phyloP scores from a whole-genome alignment of 2,329 filamentous ascomycete species.

The Hysterium pulicare region DNA sequence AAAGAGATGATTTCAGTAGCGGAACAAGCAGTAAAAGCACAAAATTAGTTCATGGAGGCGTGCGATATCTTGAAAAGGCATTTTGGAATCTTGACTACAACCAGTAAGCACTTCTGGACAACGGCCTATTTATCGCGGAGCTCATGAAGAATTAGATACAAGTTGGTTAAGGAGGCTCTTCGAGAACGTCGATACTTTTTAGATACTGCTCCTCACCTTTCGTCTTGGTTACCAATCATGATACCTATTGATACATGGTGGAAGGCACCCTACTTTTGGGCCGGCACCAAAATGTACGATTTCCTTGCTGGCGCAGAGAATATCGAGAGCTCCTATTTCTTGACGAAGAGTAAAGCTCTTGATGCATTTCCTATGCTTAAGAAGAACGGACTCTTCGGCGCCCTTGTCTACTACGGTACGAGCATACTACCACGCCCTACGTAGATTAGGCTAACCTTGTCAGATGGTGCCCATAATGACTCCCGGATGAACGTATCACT shows the following conservation, averaged over 20 bases:
- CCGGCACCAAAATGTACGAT: conserved; percentile 78
- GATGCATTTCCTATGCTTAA: conserved; percentile 89
- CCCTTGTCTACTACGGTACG: conserved; percentile 77
- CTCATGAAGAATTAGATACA: conserved; percentile 48
- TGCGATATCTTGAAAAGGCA: conserved; percentile 82
- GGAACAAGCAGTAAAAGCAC: conserved; percentile 85
- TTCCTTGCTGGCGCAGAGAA: conserved; percentile 81
- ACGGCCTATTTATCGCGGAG: too few species aligned
- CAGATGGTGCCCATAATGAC: conserved; percentile 86
- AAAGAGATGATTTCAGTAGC: conserved; percentile 77
- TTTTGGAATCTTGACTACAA: conserved; percentile 82
- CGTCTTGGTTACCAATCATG: conserved; percentile 78
- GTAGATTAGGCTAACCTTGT: conserved; percentile 26
- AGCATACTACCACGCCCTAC: too few species aligned
- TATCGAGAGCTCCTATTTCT: conserved; percentile 84
- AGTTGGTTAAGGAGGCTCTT: conserved; percentile 76
- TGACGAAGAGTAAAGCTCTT: conserved; percentile 80
- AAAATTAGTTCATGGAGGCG: conserved; percentile 81
- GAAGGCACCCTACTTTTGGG: conserved; percentile 78
- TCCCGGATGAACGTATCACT: conserved; percentile 89
- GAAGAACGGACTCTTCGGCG: conserved; percentile 72
- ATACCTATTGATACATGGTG: conserved; percentile 79
- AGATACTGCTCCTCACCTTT: conserved; percentile 78
- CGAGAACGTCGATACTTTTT: conserved; percentile 81
- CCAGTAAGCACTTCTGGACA: conserved; percentile 56